These are phyloP conservation scores for Podospora pseudopauciseta DNA, from an alignment of 495 filamentous ascomycete species.

Conservation along the genomic window DNA sequence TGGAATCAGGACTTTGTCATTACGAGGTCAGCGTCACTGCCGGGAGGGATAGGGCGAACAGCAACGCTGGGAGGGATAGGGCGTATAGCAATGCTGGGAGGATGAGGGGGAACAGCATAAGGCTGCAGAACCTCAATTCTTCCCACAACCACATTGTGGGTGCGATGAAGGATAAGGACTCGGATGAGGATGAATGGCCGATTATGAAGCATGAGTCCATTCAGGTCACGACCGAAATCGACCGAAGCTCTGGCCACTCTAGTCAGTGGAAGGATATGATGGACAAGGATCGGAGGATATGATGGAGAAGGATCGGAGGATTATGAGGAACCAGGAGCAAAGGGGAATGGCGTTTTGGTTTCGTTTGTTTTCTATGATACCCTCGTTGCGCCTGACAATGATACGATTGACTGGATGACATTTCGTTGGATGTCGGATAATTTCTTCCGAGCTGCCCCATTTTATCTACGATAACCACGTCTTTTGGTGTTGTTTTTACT, in stretches of 20 bases:
- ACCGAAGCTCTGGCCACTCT: background rate
- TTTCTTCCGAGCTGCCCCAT: background rate
- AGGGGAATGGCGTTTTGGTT: background rate
- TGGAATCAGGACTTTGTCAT: background rate
- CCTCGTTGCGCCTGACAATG: background rate
- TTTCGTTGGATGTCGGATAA: background rate
- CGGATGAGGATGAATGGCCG: constrained; percentile 17
- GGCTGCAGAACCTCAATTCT: background rate
- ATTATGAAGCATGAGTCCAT: constrained; percentile 8
- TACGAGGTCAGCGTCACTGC: background rate
- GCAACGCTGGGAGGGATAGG: background rate
- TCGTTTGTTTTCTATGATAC: background rate
- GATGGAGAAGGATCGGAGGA: background rate
- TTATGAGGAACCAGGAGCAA: background rate
- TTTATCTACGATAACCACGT: background rate
- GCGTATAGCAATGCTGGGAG: background rate
- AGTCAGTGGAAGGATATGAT: background rate
- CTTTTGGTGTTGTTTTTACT: constrained; percentile 11
- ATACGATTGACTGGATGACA: background rate
- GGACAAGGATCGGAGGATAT: background rate
- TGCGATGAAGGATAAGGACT: constrained; percentile 6
- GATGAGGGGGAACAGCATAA: background rate
- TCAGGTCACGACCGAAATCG: background rate
- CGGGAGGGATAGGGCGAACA: background rate
- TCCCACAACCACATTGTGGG: background rate